Evolutionary conservation across 345 rosid species (phyloP), one percentile per base, ranked within the genome.

Genomic region (Atalantia buxifolia): DNA sequence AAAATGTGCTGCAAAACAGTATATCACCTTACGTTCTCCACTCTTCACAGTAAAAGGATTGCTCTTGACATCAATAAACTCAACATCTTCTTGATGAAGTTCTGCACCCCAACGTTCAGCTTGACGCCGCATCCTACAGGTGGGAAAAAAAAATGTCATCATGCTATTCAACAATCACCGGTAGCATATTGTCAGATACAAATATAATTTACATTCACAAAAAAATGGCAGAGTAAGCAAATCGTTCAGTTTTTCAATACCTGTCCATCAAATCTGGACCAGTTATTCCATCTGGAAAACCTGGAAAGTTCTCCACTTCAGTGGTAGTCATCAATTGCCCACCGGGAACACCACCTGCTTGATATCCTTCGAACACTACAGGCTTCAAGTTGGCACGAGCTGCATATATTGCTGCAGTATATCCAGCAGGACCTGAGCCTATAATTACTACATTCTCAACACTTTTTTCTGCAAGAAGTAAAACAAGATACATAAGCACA

Each of bases 51-150:
- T 92, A 79, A 95, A 95, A 59, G 99, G 99, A 78, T 78, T 78
- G 27, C 59, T 86, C 83, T 79, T 95, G 30, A 95, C 88, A 80
- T 86, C 88, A 84, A 95, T 78, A 81, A 78, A 82, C 77, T 95
- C 99, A 25, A 95, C 98, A 83, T 95, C 99, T 90, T 95, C 98
- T 72, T 92, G 97, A 84, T 79, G 86, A 78, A 95, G 77, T 76
- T 95, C 97, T 25, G 98, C 99, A 81, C 99, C 99, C 99, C 99
- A 95, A 9, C 97, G 88, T 85, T 95, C 99, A 77, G 99, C 99
- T 87, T 95, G 99, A 53, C 86, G 85, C 70, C 94, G 89, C 97
- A 95, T 95, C 88, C 99, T 95, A 79, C 27, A 33, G 19, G 8
- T 0, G 30, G 74, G 81, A 42, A 61, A 42, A 4, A 68, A 83